Base-by-base conservation (phyloP, 208 protist species). In the Blechomonas ayalai region DNA sequence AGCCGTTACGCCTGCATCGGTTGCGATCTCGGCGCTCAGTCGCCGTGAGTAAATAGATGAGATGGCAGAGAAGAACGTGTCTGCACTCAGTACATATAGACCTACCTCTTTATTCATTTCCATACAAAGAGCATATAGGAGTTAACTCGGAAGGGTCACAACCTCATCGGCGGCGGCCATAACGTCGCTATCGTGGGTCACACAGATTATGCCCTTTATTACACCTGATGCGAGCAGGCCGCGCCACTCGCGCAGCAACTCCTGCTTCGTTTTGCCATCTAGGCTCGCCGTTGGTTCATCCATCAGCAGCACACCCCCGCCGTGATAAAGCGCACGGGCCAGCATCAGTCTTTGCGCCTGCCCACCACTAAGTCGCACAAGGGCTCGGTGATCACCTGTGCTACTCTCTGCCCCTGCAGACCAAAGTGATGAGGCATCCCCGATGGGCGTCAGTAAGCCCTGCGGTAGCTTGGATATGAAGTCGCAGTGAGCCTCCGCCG, bases 281-380 rank as follows among this genome's bases (percentile, higher is more conserved):
- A 90, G 67, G 28, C 67, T 75, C 6, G 81, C 59, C 0, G 81
- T 90, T 8, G 76, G 73, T 46, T 90, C 81, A 23, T 90, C 81
- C 75, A 86, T 80, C 38, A 90, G 55, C 26, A 90, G 54, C 22
- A 90, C 60, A 3, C 67, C 51, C 20, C 71, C 64, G 20, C 68
- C 55, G 31, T 77, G 68, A 52, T 72, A 85, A 7, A 90, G 63
- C 3, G 81, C 75, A 24, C 81, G 81, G 0, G 81, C 81, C 43
- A 90, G 46, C 76, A 85, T 86, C 18, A 90, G 62, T 6, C 81
- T 65, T 42, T 81, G 75, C 19, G 67, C 81, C 43, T 90, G 76
- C 4, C 81, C 81, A 9, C 66, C 67, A 39, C 73, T 84, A 18
- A 85, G 70, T 9, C 72, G 72, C 50, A 89, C 69, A 34, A 54